Percentiles rank a stretch among this genome's conserved stretches.
Evolutionary conservation across 176 grass and related monocot genomes (phyloP).

Genomic region (Lolium multiflorum): DNA sequence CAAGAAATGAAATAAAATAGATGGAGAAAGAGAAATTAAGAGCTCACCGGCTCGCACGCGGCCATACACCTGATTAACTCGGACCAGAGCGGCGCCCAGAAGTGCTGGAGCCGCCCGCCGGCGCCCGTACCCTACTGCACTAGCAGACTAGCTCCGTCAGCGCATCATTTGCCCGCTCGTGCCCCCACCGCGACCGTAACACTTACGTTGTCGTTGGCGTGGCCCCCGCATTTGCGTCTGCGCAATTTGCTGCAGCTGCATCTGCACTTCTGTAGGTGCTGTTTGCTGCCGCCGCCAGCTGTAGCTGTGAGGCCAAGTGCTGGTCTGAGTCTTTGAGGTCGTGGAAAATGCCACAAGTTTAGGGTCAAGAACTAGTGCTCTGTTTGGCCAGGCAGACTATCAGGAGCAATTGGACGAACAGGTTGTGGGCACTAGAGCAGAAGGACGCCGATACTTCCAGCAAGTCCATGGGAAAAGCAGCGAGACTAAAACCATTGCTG

Average conservation of each 20-base stretch:
- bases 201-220: background rate
- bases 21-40: too few species aligned
- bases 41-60: background rate
- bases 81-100: background rate
- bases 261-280: background rate
- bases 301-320: background rate
- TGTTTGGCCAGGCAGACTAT: background rate
- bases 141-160: background rate
- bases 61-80: background rate
- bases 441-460: background rate
- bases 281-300: background rate
- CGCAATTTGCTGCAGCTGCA: background rate
- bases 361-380: background rate
- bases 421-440: background rate
- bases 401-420: conserved; percentile 43
- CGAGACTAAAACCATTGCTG: background rate
- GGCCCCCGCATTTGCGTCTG: background rate
- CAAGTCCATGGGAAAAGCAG: too few species aligned
- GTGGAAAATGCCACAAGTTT: background rate
- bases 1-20: background rate
- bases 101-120: background rate
- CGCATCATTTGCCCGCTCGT: background rate
- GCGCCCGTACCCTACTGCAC: background rate
- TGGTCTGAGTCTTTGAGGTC: background rate
- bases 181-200: background rate